These are phyloP conservation scores for Plectosphaerella cucumerina DNA, from an alignment of 2,329 filamentous ascomycete species.

Conservation along the genomic window DNA sequence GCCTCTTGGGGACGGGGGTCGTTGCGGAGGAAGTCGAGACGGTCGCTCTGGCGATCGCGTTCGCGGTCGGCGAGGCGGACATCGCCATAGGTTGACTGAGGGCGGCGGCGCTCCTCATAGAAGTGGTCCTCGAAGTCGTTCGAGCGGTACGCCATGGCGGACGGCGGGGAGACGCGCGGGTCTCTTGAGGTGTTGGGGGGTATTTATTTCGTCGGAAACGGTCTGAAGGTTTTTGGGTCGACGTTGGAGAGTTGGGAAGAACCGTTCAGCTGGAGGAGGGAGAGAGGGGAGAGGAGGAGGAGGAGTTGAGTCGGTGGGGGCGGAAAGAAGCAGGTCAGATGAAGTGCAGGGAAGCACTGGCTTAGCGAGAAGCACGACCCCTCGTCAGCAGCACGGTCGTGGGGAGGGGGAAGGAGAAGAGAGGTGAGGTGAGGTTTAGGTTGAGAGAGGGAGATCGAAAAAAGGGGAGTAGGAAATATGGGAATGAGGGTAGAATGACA, in stretches of 20 bases:
- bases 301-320: slow-evolving; percentile 4
- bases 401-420: neutral
- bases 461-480: slow-evolving; percentile 5
- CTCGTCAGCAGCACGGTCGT: too few relatives aligned
- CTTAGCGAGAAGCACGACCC: too few relatives aligned
- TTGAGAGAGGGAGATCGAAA: neutral
- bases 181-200: slow-evolving; percentile 1
- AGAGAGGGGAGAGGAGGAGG: neutral
- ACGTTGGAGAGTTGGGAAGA: neutral
- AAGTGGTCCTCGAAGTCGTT: slow-evolving; percentile 14
- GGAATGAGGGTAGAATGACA: too few relatives aligned
- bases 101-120: slow-evolving; percentile 21
- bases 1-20: slow-evolving; percentile 42
- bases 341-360: slow-evolving; percentile 1
- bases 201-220: neutral
- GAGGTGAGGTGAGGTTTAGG: neutral
- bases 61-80: slow-evolving; percentile 40
- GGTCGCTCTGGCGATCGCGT: slow-evolving; percentile 28
- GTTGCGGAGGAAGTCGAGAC: slow-evolving; percentile 45
- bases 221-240: neutral
- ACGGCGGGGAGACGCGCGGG: slow-evolving; percentile 12
- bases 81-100: slow-evolving; percentile 27
- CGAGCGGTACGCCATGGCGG: slow-evolving; percentile 7
- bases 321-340: slow-evolving; percentile 3
- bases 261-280: neutral